Percentiles rank a stretch among this genome's conserved stretches.
Evolutionary conservation across 2,329 filamentous ascomycete genomes (phyloP).

Genomic region (Orbilia quercus): DNA sequence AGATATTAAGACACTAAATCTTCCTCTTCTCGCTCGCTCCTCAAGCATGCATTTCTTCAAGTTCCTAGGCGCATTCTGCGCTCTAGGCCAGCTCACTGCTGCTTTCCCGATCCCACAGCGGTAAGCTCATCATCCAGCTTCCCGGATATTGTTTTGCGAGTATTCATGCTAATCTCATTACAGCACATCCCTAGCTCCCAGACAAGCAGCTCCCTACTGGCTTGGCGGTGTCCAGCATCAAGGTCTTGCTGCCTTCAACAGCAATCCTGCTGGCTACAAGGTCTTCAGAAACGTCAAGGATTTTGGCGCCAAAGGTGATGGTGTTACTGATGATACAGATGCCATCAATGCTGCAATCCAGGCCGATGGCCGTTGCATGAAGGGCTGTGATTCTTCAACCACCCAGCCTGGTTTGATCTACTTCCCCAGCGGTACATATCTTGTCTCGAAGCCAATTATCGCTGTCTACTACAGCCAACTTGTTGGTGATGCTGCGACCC

Average conservation of each 20-base stretch:
- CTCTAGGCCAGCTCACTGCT: slow-evolving; percentile 33
- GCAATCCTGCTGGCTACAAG: slow-evolving; percentile 62
- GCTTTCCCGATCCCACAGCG: slow-evolving; percentile 32
- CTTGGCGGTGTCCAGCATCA: slow-evolving; percentile 63
- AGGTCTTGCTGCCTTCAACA: slow-evolving; percentile 65
- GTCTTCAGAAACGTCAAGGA: slow-evolving; percentile 67
- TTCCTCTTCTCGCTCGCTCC: slow-evolving; percentile 27
- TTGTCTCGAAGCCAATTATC: slow-evolving; percentile 80
- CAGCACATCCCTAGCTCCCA: slow-evolving; percentile 25
- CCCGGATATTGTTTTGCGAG: neutral
- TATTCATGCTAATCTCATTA: slow-evolving; percentile 7
- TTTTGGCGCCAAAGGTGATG: slow-evolving; percentile 66
- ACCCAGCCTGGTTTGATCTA: slow-evolving; percentile 85
- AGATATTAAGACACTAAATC: neutral
- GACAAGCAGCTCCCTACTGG: slow-evolving; percentile 58
- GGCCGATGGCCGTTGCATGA: slow-evolving; percentile 64
- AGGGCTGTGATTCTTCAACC: slow-evolving; percentile 77
- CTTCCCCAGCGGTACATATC: slow-evolving; percentile 88
- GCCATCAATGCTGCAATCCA: slow-evolving; percentile 66
- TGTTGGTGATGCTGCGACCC: slow-evolving; percentile 78
- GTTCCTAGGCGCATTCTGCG: slow-evolving; percentile 43
- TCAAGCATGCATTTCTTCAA: slow-evolving; percentile 41
- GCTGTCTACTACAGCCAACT: slow-evolving; percentile 95
- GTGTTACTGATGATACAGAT: slow-evolving; percentile 65
- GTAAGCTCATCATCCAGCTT: slow-evolving; percentile 5